phyloP scores from a whole-genome alignment of 352 stramenopile species.

The Pythium guiyangense region DNA sequence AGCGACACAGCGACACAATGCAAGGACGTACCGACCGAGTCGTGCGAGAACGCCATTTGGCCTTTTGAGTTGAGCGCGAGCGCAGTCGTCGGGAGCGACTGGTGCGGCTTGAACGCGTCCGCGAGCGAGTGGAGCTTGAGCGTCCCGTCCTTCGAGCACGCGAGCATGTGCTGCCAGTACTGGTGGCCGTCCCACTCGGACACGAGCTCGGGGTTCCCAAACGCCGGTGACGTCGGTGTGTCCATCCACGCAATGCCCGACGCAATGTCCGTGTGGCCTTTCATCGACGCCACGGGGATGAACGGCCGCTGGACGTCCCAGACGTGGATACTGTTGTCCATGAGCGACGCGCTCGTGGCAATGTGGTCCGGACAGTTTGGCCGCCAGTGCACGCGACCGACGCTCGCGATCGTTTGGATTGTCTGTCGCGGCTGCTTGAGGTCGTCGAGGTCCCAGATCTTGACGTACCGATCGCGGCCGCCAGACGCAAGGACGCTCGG shows the following conservation, averaged over 20 bases:
- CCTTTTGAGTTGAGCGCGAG: slow-evolving; percentile 77
- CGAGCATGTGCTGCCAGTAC: slow-evolving; percentile 87
- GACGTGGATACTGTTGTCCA: slow-evolving; percentile 86
- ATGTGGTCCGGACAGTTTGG: slow-evolving; percentile 79
- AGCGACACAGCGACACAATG: background rate
- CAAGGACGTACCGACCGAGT: slow-evolving; percentile 61
- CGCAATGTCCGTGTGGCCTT: slow-evolving; percentile 77
- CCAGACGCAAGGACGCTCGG: slow-evolving; percentile 71
- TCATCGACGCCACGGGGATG: slow-evolving; percentile 83
- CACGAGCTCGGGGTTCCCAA: slow-evolving; percentile 17
- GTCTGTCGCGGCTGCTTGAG: slow-evolving; percentile 75
- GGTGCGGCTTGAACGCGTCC: slow-evolving; percentile 78
- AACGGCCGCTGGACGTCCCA: slow-evolving; percentile 84
- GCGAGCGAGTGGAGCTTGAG: slow-evolving; percentile 84
- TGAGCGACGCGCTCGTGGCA: slow-evolving; percentile 78
- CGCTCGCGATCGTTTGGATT: slow-evolving; percentile 84
- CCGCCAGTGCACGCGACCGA: slow-evolving; percentile 75
- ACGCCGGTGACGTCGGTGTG: slow-evolving; percentile 40
- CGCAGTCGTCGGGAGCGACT: slow-evolving; percentile 65
- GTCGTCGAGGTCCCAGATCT: slow-evolving; percentile 80
- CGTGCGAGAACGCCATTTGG: slow-evolving; percentile 79
- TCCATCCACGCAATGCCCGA: slow-evolving; percentile 86
- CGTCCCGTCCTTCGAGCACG: slow-evolving; percentile 85
- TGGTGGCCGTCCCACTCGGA: slow-evolving; percentile 67
- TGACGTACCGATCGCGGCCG: slow-evolving; percentile 81